Percentiles rank a stretch among this genome's conserved stretches.
Evolutionary conservation across 768 basidiomycete genomes (phyloP).

Genomic region (Cyclocybe aegerita): DNA sequence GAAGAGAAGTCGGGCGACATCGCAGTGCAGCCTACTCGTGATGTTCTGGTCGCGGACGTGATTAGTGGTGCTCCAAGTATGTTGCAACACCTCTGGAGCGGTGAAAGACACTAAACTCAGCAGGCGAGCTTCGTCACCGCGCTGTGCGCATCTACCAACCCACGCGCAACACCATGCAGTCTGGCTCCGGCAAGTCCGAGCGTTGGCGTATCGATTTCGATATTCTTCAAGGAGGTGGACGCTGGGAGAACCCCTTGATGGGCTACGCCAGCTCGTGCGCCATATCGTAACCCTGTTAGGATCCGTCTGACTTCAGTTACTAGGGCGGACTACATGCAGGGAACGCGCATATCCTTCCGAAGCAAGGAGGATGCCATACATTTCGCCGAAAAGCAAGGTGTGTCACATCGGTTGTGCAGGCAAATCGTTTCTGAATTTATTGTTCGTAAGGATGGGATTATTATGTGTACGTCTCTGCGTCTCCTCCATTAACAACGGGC

Average conservation of each 20-base stretch:
- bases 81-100: conserved; percentile 17
- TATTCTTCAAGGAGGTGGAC: conserved; percentile 79
- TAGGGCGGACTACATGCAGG: conserved; percentile 96
- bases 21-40: conserved; percentile 49
- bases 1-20: conserved; percentile 39
- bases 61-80: conserved; percentile 86
- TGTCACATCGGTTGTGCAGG: not conserved
- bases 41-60: conserved; percentile 75
- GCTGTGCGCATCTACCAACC: conserved; percentile 91
- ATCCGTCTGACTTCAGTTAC: not conserved
- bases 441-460: conserved; percentile 80
- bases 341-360: conserved; percentile 78
- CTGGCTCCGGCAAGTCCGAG: conserved; percentile 79
- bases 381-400: conserved; percentile 97
- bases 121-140: conserved; percentile 85
- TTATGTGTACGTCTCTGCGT: conserved; percentile 63
- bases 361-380: conserved; percentile 89
- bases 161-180: conserved; percentile 93
- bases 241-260: conserved; percentile 99
- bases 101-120: conserved; percentile 4
- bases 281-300: not conserved
- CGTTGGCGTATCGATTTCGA: conserved; percentile 97
- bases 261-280: conserved; percentile 94
- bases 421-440: conserved; percentile 11
- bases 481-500: conserved; percentile 1